These are phyloP conservation scores for Telopea speciosissima DNA, from an alignment of 177 flowering plant species.

Conservation along the genomic window DNA sequence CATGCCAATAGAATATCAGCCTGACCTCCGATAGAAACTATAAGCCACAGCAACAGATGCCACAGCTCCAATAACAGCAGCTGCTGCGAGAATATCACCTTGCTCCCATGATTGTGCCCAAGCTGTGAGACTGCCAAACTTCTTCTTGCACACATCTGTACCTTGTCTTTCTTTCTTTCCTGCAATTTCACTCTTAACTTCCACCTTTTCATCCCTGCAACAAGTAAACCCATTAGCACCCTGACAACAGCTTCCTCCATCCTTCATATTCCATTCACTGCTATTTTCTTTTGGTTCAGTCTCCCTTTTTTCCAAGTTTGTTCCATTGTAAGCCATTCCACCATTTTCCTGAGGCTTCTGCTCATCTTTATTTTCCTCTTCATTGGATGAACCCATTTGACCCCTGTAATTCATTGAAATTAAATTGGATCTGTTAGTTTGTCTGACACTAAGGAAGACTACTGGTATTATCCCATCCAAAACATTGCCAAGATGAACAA, in stretches of 20 bases:
- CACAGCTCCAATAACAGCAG: constrained; percentile 67
- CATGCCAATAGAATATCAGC: constrained; percentile 20
- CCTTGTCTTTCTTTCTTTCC: too few species aligned
- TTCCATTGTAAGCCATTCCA: constrained; percentile 28
- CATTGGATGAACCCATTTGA: constrained; percentile 46
- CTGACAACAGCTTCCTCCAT: constrained; percentile 54
- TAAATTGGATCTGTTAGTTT: neutral
- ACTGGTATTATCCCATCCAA: neutral
- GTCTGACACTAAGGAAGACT: neutral
- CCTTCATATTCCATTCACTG: constrained; percentile 19
- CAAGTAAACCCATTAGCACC: constrained; percentile 63
- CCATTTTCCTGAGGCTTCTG: constrained; percentile 24
- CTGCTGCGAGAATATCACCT: constrained; percentile 45
- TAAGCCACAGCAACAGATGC: constrained; percentile 75
- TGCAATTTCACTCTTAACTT: constrained; percentile 10
- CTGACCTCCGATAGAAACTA: constrained; percentile 56
- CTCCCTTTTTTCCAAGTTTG: constrained; percentile 21
- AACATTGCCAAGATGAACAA: too few species aligned
- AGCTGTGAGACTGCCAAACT: constrained; percentile 16
- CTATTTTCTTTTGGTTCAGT: constrained; percentile 25
- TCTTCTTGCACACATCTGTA: constrained; percentile 17
- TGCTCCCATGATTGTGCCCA: constrained; percentile 59
- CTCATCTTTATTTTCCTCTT: constrained; percentile 27
- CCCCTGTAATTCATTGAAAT: constrained; percentile 49
- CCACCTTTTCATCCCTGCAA: constrained; percentile 42